Percentiles rank a stretch among this genome's conserved stretches.
These are phyloP conservation scores for Fraxinus dipetala DNA, from an alignment of 305 asterid genomes.

Conservation along the genomic window DNA sequence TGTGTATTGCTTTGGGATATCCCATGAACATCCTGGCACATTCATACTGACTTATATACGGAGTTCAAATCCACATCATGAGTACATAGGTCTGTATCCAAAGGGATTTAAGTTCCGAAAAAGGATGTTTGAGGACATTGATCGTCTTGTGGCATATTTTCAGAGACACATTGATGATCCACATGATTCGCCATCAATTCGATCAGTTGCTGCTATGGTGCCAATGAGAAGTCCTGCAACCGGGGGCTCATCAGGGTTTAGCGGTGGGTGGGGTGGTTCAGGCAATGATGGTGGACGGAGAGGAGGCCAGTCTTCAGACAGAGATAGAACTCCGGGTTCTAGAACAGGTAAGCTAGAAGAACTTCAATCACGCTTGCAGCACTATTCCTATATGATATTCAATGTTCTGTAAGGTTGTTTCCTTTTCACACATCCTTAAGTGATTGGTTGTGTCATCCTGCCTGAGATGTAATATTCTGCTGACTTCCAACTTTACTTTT, in stretches of 20 bases:
- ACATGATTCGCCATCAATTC: constrained; percentile 63
- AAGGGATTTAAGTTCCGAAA: constrained; percentile 91
- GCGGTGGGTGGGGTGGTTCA: constrained; percentile 76
- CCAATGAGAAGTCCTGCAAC: constrained; percentile 83
- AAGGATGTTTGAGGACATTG: constrained; percentile 85
- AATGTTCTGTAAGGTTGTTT: background rate
- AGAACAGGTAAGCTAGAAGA: constrained; percentile 53
- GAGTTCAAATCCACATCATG: constrained; percentile 92
- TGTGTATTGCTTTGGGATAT: constrained; percentile 87
- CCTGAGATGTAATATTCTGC: background rate
- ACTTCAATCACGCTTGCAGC: constrained; percentile 2
- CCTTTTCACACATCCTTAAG: background rate
- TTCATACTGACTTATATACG: constrained; percentile 86
- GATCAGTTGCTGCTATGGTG: constrained; percentile 89
- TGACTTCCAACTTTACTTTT: background rate
- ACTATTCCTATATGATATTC: background rate
- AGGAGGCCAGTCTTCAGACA: constrained; percentile 59
- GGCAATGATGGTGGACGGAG: constrained; percentile 66
- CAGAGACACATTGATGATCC: constrained; percentile 94
- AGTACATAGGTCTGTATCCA: constrained; percentile 86
- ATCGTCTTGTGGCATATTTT: constrained; percentile 82
- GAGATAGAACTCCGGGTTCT: constrained; percentile 58
- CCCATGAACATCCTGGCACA: constrained; percentile 96
- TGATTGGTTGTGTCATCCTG: background rate
- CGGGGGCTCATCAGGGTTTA: constrained; percentile 67